Evolutionary conservation across 495 filamentous ascomycete species (phyloP), one percentile per base, ranked within the genome.

Genomic region (Penicillium longicatenatum): DNA sequence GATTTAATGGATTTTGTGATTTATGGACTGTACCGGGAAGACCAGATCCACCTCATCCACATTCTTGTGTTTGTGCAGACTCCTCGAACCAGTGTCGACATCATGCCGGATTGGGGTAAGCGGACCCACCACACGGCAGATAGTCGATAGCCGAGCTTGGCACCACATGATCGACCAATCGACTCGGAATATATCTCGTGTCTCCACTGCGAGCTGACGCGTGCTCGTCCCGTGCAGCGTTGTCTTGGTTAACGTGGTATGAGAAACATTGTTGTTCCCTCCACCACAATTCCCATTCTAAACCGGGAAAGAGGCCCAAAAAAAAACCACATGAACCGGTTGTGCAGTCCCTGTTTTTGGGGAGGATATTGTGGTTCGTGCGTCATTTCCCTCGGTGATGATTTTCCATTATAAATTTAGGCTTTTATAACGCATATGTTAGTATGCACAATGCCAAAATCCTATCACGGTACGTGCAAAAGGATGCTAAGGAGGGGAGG

Each of bases 71-170:
- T 66, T 61, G 56, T 61, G 60, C 59, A 62, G 60, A 59, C 24
- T 54, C 46, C 14, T 17, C 6, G 21, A 21, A 24, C 33, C 37
- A 44, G 58, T 47, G 43, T 48, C 45, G 24, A 54, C 29, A 19
- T 19, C 58, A 48, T 31, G 39, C 54, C 41, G 50, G 57, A 58
- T 58, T 45, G 45, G 39, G 55, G 26, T 39, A 67, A 45, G 59
- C 55, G 41, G 5, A 7, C 43, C 69, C 69, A 66, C 54, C 49
- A 58, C 62, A 73, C 74, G 74, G 74, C 74, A 76, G 74, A 76
- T 77, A 71, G 70, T 77, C 74, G 74, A 77, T 75, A 77, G 74
- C 72, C 74, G 71, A 70, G 56, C 72, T 77, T 75, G 74, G 74
- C 72, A 62, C 16, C 29, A 12, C n/a, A 17, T 54, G 67, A 74